These are phyloP conservation scores for Leishmania mexicana DNA, from an alignment of 208 protist genomes.

Conservation along the genomic window DNA sequence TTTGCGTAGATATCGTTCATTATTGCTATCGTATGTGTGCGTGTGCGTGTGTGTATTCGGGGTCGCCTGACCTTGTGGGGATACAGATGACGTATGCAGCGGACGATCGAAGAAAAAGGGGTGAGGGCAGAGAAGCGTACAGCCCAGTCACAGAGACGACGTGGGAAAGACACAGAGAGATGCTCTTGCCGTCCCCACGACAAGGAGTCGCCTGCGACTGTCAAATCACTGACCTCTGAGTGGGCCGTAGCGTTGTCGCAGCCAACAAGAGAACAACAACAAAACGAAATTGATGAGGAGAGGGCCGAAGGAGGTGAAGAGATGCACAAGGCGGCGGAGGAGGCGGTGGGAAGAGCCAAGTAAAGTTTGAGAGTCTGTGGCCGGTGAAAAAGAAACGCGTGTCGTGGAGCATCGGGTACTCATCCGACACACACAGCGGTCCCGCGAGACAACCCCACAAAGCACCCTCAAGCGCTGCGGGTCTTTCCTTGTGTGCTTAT, in stretches of 20 bases:
- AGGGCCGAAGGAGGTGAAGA: not conserved
- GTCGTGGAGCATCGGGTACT: not conserved
- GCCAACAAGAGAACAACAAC: not conserved
- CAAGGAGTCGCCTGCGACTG: not conserved
- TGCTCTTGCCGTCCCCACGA: not conserved
- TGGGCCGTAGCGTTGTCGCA: not conserved
- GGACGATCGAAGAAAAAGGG: not conserved
- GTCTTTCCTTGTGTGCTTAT: too few relatives aligned
- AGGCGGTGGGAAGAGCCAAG: not conserved
- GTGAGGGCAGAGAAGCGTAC: not conserved
- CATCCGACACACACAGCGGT: not conserved
- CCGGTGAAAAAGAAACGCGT: not conserved
- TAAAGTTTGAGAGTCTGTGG: not conserved
- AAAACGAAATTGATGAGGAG: not conserved
- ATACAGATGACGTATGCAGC: not conserved
- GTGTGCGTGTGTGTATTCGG: not conserved
- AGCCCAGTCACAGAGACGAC: not conserved
- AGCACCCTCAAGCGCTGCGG: not conserved
- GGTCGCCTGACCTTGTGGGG: not conserved
- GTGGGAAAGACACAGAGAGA: too few relatives aligned
- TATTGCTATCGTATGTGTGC: not conserved
- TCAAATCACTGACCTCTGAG: not conserved
- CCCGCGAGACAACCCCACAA: not conserved
- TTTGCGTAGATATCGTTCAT: conserved; percentile 92
- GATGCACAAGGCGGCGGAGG: not conserved